phyloP scores from a whole-genome alignment of 495 filamentous ascomycete genomes.

The Penicillium subrubescens region DNA sequence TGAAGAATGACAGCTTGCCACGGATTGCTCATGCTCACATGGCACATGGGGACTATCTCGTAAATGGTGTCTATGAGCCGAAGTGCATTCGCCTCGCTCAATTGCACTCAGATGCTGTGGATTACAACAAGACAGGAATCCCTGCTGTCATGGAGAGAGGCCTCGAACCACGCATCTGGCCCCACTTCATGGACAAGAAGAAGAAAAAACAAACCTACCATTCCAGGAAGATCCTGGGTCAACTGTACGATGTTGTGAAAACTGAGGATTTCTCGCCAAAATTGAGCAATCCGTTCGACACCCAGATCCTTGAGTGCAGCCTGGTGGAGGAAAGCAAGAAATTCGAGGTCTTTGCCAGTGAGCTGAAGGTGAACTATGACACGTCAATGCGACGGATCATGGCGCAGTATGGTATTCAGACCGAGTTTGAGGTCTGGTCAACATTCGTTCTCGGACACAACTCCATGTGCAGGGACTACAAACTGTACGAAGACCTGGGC shows the following conservation, averaged over 20 bases:
- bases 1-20: slow-evolving; percentile 85
- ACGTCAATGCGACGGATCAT: slow-evolving; percentile 74
- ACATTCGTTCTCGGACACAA: slow-evolving; percentile 78
- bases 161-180: slow-evolving; percentile 64
- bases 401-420: slow-evolving; percentile 81
- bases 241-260: slow-evolving; percentile 76
- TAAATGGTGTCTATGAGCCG: slow-evolving; percentile 63
- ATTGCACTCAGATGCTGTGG: slow-evolving; percentile 88
- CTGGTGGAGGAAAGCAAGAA: slow-evolving; percentile 53
- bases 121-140: slow-evolving; percentile 88
- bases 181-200: slow-evolving; percentile 92
- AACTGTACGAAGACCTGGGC: slow-evolving; percentile 80
- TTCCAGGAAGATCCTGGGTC: slow-evolving; percentile 75
- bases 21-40: slow-evolving; percentile 83
- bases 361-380: slow-evolving; percentile 79
- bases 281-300: slow-evolving; percentile 72
- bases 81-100: slow-evolving; percentile 77
- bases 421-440: slow-evolving; percentile 91
- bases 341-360: slow-evolving; percentile 58
- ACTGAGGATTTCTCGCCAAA: slow-evolving; percentile 70
- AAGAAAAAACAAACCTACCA: slow-evolving; percentile 56
- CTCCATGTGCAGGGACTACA: slow-evolving; percentile 70
- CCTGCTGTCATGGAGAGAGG: slow-evolving; percentile 66
- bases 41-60: slow-evolving; percentile 68
- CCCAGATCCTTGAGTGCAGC: slow-evolving; percentile 65